A percentile compares a stretch with the other conserved stretches of the same genome.
Conservation (phyloP, 345 rosid genomes). For the Populus ilicifolia region DNA sequence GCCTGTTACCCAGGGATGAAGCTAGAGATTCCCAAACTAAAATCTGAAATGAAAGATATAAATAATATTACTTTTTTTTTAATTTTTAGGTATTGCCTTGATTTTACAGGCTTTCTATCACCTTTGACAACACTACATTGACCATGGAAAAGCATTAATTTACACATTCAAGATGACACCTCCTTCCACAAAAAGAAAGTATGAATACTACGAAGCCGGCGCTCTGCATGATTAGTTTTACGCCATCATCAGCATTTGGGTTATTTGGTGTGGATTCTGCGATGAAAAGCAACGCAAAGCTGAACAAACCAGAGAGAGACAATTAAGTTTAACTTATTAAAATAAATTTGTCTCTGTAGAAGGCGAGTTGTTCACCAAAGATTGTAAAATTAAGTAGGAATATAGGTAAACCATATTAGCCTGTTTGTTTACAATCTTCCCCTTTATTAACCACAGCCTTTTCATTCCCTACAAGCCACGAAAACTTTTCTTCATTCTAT, state of each 20-base stretch:
- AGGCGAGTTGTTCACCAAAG: conserved; percentile 4
- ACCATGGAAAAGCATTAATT: not conserved
- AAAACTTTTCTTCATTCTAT: not conserved
- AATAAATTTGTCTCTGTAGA: not conserved
- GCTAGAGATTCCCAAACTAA: too few species aligned
- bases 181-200: not conserved
- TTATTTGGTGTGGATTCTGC: not conserved
- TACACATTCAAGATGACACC: not conserved
- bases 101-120: too few species aligned
- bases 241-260: not conserved
- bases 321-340: not conserved
- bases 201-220: not conserved
- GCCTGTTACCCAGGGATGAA: not conserved
- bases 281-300: not conserved
- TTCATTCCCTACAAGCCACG: not conserved
- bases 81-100: too few species aligned
- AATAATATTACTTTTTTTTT: too few species aligned
- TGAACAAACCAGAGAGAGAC: not conserved
- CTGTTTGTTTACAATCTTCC: not conserved
- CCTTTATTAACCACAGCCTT: not conserved
- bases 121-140: not conserved
- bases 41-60: too few species aligned
- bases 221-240: not conserved
- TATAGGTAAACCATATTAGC: conserved; percentile 1
- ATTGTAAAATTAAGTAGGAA: not conserved